Percentiles rank a stretch among this genome's conserved stretches.
Conservation (phyloP, 257 asterid species). For the Scutellaria baicalensis region DNA sequence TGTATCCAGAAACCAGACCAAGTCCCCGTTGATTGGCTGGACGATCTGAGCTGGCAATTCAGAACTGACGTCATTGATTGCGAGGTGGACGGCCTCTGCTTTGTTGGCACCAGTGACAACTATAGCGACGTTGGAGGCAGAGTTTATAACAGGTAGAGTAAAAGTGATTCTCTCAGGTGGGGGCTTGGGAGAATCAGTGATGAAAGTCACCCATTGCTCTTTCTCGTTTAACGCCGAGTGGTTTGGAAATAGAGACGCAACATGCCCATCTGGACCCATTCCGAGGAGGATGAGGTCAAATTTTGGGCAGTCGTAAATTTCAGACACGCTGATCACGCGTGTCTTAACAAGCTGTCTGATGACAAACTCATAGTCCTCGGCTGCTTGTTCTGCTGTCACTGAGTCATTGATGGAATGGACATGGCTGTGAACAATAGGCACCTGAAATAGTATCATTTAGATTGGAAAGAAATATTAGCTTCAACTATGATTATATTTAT, state of each 20-base stretch:
- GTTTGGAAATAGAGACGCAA: constrained; percentile 63
- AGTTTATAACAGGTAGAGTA: constrained; percentile 61
- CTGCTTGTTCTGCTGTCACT: constrained; percentile 77
- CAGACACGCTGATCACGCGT: constrained; percentile 50
- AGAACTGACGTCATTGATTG: constrained; percentile 34
- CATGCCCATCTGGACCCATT: constrained; percentile 77
- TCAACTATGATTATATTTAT: too few species aligned
- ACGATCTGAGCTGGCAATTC: constrained; percentile 68
- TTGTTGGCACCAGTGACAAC: constrained; percentile 47
- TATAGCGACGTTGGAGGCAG: constrained; percentile 54
- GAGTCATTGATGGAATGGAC: constrained; percentile 77
- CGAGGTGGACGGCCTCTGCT: constrained; percentile 42
- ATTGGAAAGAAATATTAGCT: not conserved
- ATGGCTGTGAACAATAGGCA: constrained; percentile 74
- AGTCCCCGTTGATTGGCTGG: constrained; percentile 52
- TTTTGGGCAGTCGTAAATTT: constrained; percentile 38
- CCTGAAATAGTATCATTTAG: constrained; percentile 35
- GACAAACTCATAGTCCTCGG: constrained; percentile 74
- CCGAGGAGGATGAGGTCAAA: constrained; percentile 72
- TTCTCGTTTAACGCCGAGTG: constrained; percentile 42
- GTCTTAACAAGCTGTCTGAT: constrained; percentile 80
- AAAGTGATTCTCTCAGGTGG: constrained; percentile 78
- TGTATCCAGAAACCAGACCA: constrained; percentile 81
- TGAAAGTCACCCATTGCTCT: constrained; percentile 60
- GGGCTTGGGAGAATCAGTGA: constrained; percentile 69